phyloP scores from a whole-genome alignment of 2,329 filamentous ascomycete species.

The Neopestalotiopsis rosae region DNA sequence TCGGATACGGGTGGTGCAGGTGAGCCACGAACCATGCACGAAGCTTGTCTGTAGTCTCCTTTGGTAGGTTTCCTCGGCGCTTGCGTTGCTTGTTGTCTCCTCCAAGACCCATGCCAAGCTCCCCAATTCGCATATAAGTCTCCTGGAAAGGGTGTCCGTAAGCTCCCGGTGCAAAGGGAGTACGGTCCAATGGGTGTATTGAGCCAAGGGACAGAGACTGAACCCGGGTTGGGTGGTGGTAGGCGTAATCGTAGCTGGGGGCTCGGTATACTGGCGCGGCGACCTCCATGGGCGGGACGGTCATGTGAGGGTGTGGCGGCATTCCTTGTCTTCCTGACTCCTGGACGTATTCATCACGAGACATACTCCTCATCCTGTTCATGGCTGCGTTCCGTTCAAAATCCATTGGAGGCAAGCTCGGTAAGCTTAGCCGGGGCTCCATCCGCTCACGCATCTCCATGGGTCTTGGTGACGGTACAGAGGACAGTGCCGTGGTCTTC shows the following conservation, averaged over 20 bases:
- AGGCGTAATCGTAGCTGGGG: constrained; percentile 42
- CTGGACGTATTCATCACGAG: constrained; percentile 42
- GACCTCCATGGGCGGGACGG: constrained; percentile 38
- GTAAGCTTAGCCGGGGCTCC: constrained; percentile 44
- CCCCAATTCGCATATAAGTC: constrained; percentile 44
- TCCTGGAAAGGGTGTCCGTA: constrained; percentile 50
- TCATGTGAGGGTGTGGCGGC: constrained; percentile 28
- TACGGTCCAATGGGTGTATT: constrained; percentile 47
- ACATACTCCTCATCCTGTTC: constrained; percentile 37
- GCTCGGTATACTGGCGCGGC: constrained; percentile 38
- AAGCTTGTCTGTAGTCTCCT: constrained; percentile 83
- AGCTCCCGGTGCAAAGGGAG: constrained; percentile 46
- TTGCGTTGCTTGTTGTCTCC: constrained; percentile 60
- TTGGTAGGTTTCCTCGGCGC: constrained; percentile 86
- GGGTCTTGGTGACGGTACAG: constrained; percentile 35
- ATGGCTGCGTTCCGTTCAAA: constrained; percentile 42
- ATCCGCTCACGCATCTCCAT: constrained; percentile 41
- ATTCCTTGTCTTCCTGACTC: constrained; percentile 26
- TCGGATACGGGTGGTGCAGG: constrained; percentile 82
- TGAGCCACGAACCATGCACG: constrained; percentile 82
- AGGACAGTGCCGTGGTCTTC: constrained; percentile 34
- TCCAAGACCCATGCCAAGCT: constrained; percentile 43
- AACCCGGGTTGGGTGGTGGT: constrained; percentile 49
- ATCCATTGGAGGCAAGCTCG: constrained; percentile 46
- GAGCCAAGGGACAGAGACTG: constrained; percentile 54